Evolutionary conservation across 371 early-diverging fungal species (phyloP).

Genomic region (Batkoa obscura): DNA sequence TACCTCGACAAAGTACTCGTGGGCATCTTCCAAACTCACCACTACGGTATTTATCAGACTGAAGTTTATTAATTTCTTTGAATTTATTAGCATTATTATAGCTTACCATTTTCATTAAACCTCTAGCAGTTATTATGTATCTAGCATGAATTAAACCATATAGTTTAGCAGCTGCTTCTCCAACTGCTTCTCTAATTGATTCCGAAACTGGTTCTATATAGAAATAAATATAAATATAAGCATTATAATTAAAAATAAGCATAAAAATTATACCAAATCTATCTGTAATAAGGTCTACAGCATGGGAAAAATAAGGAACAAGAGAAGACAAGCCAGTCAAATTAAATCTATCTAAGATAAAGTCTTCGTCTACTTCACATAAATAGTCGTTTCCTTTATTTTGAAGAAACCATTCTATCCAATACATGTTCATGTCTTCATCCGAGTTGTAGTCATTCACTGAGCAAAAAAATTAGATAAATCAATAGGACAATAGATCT

Average conservation of each 20-base stretch:
- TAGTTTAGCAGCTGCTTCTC: constrained; percentile 61
- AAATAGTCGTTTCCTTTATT: constrained; percentile 79
- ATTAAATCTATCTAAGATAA: constrained; percentile 88
- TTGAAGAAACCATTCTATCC: too few relatives aligned
- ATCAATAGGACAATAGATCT: too few relatives aligned
- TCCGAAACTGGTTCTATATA: not conserved
- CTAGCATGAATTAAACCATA: constrained; percentile 89
- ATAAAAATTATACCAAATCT: constrained; percentile 23
- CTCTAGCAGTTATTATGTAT: constrained; percentile 72
- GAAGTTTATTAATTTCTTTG: not conserved
- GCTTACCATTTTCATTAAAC: constrained; percentile 65
- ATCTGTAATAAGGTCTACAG: constrained; percentile 85
- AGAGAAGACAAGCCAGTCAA: constrained; percentile 71
- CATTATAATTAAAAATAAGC: not conserved
- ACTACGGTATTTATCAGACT: constrained; percentile 69
- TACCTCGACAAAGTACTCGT: constrained; percentile 70
- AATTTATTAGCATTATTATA: too few relatives aligned
- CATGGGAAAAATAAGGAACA: constrained; percentile 56
- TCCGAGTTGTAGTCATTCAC: too few relatives aligned
- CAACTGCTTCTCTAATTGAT: constrained; percentile 7
- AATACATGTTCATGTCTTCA: too few relatives aligned
- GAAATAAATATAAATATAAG: not conserved
- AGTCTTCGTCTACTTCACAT: constrained; percentile 89
- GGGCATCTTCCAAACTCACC: constrained; percentile 93
- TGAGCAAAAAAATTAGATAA: too few relatives aligned